A percentile compares a stretch with the other conserved stretches of the same genome.
These are phyloP conservation scores for Nicotiana sylvestris DNA, from an alignment of 257 asterid species.

Conservation along the genomic window DNA sequence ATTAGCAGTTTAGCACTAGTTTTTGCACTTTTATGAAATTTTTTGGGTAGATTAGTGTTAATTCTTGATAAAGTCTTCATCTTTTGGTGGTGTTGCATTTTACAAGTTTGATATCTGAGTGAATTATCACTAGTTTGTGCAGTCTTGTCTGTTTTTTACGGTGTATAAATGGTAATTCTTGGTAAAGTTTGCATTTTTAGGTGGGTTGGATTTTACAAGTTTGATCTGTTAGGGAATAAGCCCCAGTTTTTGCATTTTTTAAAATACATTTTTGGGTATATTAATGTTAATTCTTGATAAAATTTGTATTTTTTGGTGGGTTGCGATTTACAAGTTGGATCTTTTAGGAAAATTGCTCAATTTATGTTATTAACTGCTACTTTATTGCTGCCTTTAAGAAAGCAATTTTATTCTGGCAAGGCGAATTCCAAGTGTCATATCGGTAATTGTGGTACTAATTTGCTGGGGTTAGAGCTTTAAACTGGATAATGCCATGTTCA, in stretches of 20 bases:
- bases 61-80: not conserved
- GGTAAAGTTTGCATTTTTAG: not conserved
- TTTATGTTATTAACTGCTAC: not conserved
- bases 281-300: not conserved
- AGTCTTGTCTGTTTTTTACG: not conserved
- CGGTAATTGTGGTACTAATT: not conserved
- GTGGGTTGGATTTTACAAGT: not conserved
- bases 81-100: not conserved
- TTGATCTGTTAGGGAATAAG: not conserved
- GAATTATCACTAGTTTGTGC: not conserved
- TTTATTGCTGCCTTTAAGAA: not conserved
- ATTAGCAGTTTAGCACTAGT: not conserved
- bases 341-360: not conserved
- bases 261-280: not conserved
- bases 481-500: not conserved
- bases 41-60: not conserved
- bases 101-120: not conserved
- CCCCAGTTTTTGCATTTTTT: not conserved
- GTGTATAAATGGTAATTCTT: not conserved
- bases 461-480: not conserved
- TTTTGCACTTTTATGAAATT: not conserved
- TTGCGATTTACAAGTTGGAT: not conserved
- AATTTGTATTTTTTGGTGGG: not conserved
- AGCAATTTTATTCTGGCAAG: not conserved
- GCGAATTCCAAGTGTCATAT: not conserved